A percentile compares a stretch with the other conserved stretches of the same genome.
Conservation (phyloP, 495 filamentous ascomycete species). For the Halenospora varia region DNA sequence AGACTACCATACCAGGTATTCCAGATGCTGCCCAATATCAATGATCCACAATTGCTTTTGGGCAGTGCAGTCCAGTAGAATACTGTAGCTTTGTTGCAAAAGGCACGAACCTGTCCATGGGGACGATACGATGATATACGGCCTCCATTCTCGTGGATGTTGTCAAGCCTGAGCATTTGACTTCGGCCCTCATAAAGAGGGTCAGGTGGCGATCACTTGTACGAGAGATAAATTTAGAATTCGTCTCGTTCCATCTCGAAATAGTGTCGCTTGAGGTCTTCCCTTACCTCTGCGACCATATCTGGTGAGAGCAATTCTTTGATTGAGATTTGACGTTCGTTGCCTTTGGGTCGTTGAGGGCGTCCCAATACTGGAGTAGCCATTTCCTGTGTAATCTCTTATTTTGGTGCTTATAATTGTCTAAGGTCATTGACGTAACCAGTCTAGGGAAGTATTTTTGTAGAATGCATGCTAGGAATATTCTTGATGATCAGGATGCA, state of each 20-base stretch:
- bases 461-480: too few relatives aligned
- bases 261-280: constrained; percentile 14
- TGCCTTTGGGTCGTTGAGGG: too few relatives aligned
- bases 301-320: constrained; percentile 24
- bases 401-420: too few relatives aligned
- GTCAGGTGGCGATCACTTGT: constrained; percentile 18
- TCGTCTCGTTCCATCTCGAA: constrained; percentile 17
- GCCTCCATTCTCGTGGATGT: constrained; percentile 21
- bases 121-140: constrained; percentile 18
- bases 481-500: too few relatives aligned
- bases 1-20: constrained; percentile 21
- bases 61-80: constrained; percentile 22
- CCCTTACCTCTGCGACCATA: constrained; percentile 18
- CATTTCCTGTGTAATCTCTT: too few relatives aligned
- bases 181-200: constrained; percentile 16
- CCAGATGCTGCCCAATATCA: constrained; percentile 24
- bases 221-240: constrained; percentile 21
- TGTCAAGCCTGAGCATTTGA: constrained; percentile 21
- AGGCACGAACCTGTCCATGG: constrained; percentile 17
- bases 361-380: too few relatives aligned
- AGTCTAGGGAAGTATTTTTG: too few relatives aligned
- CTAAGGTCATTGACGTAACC: too few relatives aligned
- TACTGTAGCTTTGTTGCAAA: constrained; percentile 24
- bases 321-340: too few relatives aligned
- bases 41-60: constrained; percentile 6